Base-by-base conservation (phyloP, 345 rosid species). In the Citrus maxima region DNA sequence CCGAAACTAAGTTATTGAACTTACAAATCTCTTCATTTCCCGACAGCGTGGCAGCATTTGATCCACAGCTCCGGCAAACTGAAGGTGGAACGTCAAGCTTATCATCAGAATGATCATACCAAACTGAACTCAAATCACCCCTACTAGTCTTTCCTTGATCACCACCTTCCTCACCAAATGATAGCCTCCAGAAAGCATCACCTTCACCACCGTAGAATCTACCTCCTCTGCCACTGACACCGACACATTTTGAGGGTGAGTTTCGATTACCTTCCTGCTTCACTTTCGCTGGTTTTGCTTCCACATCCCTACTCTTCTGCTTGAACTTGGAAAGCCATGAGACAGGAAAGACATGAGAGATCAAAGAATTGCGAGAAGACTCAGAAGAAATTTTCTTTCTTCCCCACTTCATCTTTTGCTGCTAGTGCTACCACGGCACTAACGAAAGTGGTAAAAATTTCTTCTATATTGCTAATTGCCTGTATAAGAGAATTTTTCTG, bases 321-420 rank as follows among this genome's bases (percentile, higher is more conserved):
- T 87, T 88, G 84, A 91, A 88, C 84, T 83, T 89, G 22, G 91
- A 85, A 69, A 90, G 84, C 97, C 94, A 92, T 46, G 95, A 85
- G 34, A 70, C 71, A 66, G 88, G 87, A 70, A 76, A 79, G 62
- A 87, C 86, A 70, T 81, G 88, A 80, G 96, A 86, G 73, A 89
- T 77, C 32, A 84, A 80, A 68, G 86, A 88, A 82, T 85, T 80
- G 12, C 81, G 81, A 78, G 91, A 74, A 3, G 83, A 76, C 46
- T 77, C 42, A 2, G 87, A 79, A 73, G 88, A 56, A 70, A 80
- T 62, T 72, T 80, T 88, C 77, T 90, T 88, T 71, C 82, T 84
- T 77, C 92, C 89, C 97, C 91, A 91, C 90, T 80, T 93, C 95
- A 93, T 90, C 66, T 63, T 87, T 10, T 14, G 60, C 18, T 18